Conservation (phyloP, 179 eudicot species). For the Sideroxylon spinosum region DNA sequence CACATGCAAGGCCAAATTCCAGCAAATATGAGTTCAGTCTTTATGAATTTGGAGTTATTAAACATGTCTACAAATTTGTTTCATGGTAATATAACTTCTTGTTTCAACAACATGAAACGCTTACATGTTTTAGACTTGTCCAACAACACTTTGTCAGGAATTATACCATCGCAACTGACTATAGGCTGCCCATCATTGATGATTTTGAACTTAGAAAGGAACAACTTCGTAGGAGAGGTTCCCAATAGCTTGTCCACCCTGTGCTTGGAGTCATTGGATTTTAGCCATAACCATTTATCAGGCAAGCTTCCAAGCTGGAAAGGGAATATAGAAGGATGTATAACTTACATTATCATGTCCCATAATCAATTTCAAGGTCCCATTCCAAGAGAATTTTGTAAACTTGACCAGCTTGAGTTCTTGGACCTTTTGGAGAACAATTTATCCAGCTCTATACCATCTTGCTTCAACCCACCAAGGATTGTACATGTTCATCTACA, state of each 20-base stretch:
- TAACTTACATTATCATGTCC: neutral
- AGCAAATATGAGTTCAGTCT: neutral
- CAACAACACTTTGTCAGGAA: neutral
- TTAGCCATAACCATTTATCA: constrained; percentile 13
- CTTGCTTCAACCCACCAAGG: no score
- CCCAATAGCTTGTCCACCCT: neutral
- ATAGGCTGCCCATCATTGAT: neutral
- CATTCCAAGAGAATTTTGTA: no score
- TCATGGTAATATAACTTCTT: neutral
- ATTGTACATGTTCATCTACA: no score
- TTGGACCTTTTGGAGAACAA: no score
- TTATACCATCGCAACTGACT: neutral
- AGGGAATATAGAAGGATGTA: neutral
- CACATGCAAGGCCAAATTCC: neutral
- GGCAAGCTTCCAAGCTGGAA: constrained; percentile 16
- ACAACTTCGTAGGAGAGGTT: neutral
- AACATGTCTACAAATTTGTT: neutral
- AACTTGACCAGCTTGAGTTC: no score
- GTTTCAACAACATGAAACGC: neutral
- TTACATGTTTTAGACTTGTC: neutral
- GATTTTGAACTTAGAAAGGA: neutral
- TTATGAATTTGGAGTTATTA: neutral
- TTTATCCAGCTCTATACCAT: no score
- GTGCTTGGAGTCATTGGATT: neutral
- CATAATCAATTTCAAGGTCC: constrained; percentile 10